Evolutionary conservation across 148 eudicot species (phyloP).

Genomic region (Bassia scoparia): DNA sequence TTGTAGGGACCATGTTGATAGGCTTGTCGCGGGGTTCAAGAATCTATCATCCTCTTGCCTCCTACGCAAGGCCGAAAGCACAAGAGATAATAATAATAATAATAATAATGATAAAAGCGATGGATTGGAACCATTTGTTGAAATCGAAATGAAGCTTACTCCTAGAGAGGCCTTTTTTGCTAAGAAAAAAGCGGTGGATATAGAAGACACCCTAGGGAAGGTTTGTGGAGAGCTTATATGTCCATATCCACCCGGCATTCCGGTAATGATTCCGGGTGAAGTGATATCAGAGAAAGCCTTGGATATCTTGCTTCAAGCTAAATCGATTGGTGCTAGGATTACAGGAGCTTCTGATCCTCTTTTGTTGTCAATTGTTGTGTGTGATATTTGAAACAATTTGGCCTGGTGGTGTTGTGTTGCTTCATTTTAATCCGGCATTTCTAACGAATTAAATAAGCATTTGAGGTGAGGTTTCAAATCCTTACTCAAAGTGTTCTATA

Average conservation of each 20-base stretch:
- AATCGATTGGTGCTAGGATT: slow-evolving; percentile 44
- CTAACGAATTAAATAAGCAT: too few species aligned
- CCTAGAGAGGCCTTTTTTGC: slow-evolving; percentile 80
- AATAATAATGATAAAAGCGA: too few species aligned
- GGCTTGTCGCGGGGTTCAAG: slow-evolving; percentile 55
- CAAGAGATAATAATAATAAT: neutral
- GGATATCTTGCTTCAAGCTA: slow-evolving; percentile 35
- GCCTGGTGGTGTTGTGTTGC: too few species aligned
- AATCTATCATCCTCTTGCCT: slow-evolving; percentile 36
- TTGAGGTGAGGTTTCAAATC: too few species aligned
- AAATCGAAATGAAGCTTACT: slow-evolving; percentile 41
- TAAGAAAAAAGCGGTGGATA: slow-evolving; percentile 43
- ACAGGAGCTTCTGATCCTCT: slow-evolving; percentile 53
- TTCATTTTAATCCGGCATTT: too few species aligned
- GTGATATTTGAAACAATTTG: too few species aligned
- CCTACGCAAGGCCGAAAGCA: neutral
- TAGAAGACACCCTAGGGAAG: slow-evolving; percentile 51
- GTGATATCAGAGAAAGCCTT: slow-evolving; percentile 40
- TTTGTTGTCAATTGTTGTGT: slow-evolving; percentile 51
- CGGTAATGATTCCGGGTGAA: slow-evolving; percentile 66
- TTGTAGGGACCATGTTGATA: slow-evolving; percentile 46
- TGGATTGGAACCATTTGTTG: slow-evolving; percentile 18
- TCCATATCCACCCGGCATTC: slow-evolving; percentile 82
- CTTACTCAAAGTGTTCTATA: too few species aligned
- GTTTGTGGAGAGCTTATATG: slow-evolving; percentile 79